Base-by-base conservation (phyloP, 2,329 filamentous ascomycete genomes). In the Fusarium annulatum region DNA sequence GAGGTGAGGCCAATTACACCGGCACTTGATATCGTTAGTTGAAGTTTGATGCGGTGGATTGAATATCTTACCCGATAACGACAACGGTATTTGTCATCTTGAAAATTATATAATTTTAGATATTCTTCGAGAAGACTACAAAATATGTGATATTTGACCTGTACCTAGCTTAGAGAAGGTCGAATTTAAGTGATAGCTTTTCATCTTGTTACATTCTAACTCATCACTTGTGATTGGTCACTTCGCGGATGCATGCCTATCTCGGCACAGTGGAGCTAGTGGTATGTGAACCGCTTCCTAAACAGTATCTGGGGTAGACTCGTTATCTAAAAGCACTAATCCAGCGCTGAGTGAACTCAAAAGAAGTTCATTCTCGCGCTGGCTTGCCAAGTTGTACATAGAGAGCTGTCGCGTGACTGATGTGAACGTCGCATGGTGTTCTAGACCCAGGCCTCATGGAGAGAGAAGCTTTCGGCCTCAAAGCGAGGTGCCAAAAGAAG, bases 1-100 rank as follows among this genome's bases (percentile, higher is more conserved):
- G 85, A 83, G 21, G 87, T 88, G 60, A 88, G 82, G 61, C 87
- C 87, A 34, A 83, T 83, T 26, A 89, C 87, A 34, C 87, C 87
- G 23, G 86, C 87, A n/a, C 83, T 85, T 34, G 16, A 19, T n/a
- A 58, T 41, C 16, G 14, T 48, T 52, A 61, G 59, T 7, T 10
- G 0, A 14, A 9, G 5, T 9, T 10, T 19, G 1, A 18, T 30
- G 12, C 14, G 6, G 2, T 12, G 1, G 3, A 38, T 2, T 19
- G 15, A 5, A 34, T 7, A 5, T 23, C 62, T 38, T 21, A 53
- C 64, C 64, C 65, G n/a, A 67, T 14, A 48, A 67, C 55, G 3
- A 67, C 65, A 43, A 67, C 46, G 0, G 46, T 67, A 8, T 67
- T 67, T 23, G 65, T 15, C 65, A 67, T 67, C 0, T 39, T 67